Evolutionary conservation across 192 early-diverging fungal species (phyloP).

Genomic region (Coemansia sp.): DNA sequence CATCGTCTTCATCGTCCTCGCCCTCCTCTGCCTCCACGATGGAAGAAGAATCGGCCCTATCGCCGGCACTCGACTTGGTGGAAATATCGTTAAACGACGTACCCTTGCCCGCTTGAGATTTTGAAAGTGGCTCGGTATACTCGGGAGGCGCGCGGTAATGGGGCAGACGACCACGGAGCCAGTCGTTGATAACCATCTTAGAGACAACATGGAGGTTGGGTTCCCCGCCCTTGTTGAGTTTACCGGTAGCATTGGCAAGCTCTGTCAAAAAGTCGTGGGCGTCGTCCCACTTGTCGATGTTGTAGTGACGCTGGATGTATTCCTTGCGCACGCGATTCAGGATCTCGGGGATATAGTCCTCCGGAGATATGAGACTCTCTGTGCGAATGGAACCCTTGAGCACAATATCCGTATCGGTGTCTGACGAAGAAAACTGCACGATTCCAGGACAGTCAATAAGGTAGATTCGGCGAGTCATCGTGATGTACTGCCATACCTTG

Average conservation of each 20-base stretch:
- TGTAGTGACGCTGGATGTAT: slow-evolving; percentile 92
- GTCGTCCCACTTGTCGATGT: slow-evolving; percentile 80
- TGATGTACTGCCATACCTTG: slow-evolving; percentile 99
- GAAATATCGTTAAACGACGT: slow-evolving; percentile 2
- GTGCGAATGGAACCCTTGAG: slow-evolving; percentile 95
- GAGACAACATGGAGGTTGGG: slow-evolving; percentile 89
- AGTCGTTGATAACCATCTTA: slow-evolving; percentile 98
- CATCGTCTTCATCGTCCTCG: slow-evolving; percentile 24
- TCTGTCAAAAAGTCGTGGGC: slow-evolving; percentile 89
- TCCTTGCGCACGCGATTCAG: slow-evolving; percentile 80
- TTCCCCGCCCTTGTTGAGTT: slow-evolving; percentile 94
- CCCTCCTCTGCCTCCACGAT: slow-evolving; percentile 32
- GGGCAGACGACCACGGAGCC: slow-evolving; percentile 96
- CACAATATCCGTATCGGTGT: slow-evolving; percentile 93
- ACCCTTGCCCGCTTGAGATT: slow-evolving; percentile 10
- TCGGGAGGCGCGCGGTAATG: slow-evolving; percentile 85
- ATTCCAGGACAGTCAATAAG: slow-evolving; percentile 99
- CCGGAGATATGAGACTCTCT: slow-evolving; percentile 85
- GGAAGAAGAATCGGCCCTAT: slow-evolving; percentile 14
- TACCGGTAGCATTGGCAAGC: slow-evolving; percentile 82
- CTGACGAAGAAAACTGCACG: slow-evolving; percentile 82
- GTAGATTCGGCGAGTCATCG: slow-evolving; percentile 96
- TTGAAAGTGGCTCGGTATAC: slow-evolving; percentile 31
- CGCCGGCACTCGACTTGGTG: not conserved
- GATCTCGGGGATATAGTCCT: slow-evolving; percentile 86